Evolutionary conservation across 495 filamentous ascomycete genomes (phyloP).

Genomic region (Neurospora africana): DNA sequence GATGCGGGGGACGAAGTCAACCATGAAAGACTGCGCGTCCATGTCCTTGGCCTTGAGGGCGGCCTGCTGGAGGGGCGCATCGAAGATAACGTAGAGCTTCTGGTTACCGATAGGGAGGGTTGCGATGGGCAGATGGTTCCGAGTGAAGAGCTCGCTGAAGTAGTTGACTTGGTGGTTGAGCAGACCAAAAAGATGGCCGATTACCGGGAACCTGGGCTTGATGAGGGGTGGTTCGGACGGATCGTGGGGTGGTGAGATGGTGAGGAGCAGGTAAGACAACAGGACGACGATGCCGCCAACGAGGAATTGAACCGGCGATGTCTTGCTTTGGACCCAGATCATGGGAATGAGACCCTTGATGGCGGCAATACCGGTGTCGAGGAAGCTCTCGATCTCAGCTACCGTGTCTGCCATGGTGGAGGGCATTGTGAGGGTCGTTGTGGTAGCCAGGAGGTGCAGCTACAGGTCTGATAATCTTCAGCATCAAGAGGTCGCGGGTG

Average conservation of each 20-base stretch:
- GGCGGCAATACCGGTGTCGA: constrained; percentile 7
- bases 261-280: background rate
- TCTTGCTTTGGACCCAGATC: constrained; percentile 15
- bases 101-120: constrained; percentile 25
- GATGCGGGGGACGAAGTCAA: constrained; percentile 4
- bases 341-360: constrained; percentile 13
- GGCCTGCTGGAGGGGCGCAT: constrained; percentile 21
- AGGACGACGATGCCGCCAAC: constrained; percentile 4
- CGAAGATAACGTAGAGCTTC: constrained; percentile 18
- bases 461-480: background rate
- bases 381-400: constrained; percentile 1
- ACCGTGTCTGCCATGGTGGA: constrained; percentile 1
- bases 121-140: constrained; percentile 20
- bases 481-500: background rate
- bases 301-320: constrained; percentile 11
- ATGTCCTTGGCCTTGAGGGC: constrained; percentile 16
- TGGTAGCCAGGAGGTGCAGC: background rate
- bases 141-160: constrained; percentile 3
- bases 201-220: constrained; percentile 8
- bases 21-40: constrained; percentile 3
- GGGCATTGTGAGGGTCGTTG: background rate
- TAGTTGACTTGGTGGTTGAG: constrained; percentile 1
- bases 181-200: constrained; percentile 13
- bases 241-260: constrained; percentile 8
- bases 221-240: constrained; percentile 13